phyloP scores from a whole-genome alignment of 164 flowering plant genomes.

The Paratinospora sagittata region DNA sequence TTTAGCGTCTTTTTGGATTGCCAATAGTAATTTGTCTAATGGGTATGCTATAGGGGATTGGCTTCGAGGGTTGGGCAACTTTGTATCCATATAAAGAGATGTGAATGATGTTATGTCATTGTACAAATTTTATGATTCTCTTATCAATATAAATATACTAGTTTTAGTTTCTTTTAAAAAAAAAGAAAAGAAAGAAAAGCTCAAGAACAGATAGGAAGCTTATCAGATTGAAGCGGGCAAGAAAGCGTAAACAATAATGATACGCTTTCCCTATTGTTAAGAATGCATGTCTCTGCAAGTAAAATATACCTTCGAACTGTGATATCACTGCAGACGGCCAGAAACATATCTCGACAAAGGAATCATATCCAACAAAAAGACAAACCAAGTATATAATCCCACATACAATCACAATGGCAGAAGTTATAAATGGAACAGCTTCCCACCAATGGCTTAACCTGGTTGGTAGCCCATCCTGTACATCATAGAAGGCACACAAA shows the following conservation, averaged over 20 bases:
- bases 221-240: not conserved
- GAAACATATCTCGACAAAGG: conserved; percentile 82
- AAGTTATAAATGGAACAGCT: conserved; percentile 78
- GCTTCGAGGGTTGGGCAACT: too few species aligned
- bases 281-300: not conserved
- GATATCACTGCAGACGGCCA: conserved; percentile 65
- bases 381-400: conserved; percentile 76
- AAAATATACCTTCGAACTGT: conserved; percentile 66
- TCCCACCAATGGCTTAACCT: conserved; percentile 89
- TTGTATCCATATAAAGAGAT: too few species aligned
- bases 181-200: not conserved
- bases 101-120: too few species aligned
- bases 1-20: too few species aligned
- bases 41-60: too few species aligned
- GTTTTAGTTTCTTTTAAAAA: too few species aligned
- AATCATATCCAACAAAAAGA: conserved; percentile 88
- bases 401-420: conserved; percentile 69
- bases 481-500: not conserved
- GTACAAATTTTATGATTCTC: too few species aligned
- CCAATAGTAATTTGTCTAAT: too few species aligned
- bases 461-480: conserved; percentile 76
- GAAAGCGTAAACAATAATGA: not conserved
- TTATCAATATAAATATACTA: too few species aligned
- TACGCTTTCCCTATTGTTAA: too few species aligned
- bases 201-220: not conserved